Evolutionary conservation across 495 filamentous ascomycete species (phyloP).

Genomic region (Massariosphaeria phaeospora): DNA sequence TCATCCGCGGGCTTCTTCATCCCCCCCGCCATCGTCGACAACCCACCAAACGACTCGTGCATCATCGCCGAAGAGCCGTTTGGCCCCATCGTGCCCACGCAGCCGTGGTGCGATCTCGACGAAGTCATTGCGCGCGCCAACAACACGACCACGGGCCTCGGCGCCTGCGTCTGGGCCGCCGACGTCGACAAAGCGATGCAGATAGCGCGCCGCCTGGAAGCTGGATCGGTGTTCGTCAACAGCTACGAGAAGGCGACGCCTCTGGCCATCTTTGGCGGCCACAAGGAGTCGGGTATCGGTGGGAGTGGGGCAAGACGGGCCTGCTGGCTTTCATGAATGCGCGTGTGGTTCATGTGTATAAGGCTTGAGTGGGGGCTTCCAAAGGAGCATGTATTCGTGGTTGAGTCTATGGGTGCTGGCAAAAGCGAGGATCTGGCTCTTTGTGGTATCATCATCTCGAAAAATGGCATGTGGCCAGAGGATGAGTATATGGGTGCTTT

Average conservation of each 20-base stretch:
- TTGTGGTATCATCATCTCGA: too few relatives aligned
- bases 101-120: conserved; percentile 48
- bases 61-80: conserved; percentile 49
- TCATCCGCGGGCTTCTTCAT: conserved; percentile 50
- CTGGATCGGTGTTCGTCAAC: conserved; percentile 47
- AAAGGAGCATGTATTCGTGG: too few relatives aligned
- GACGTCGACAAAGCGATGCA: conserved; percentile 44
- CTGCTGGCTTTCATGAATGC: conserved; percentile 56
- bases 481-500: too few relatives aligned
- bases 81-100: conserved; percentile 48
- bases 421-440: too few relatives aligned
- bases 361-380: conserved; percentile 25
- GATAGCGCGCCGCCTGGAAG: conserved; percentile 45
- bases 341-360: conserved; percentile 45
- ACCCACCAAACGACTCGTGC: conserved; percentile 50
- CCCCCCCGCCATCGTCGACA: conserved; percentile 55
- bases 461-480: too few relatives aligned
- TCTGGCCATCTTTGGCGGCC: conserved; percentile 57
- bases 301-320: conserved; percentile 51
- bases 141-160: conserved; percentile 46
- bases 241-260: conserved; percentile 44
- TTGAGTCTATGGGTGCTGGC: too few relatives aligned
- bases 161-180: conserved; percentile 49
- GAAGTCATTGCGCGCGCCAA: conserved; percentile 52
- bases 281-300: conserved; percentile 63